Conservation (phyloP, 1,139 yeast species). For the Kodamaea sp. region DNA sequence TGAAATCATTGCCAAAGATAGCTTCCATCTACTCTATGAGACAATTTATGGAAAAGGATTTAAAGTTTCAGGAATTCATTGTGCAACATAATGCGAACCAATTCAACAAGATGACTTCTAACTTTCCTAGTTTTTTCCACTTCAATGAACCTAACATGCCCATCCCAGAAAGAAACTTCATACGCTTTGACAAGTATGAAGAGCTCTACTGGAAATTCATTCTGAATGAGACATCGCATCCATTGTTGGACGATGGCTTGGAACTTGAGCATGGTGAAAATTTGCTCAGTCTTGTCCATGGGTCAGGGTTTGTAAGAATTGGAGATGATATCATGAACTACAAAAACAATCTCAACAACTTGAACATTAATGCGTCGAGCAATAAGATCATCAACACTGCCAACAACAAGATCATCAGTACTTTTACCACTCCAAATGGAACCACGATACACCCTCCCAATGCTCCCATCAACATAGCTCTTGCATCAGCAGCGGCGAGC, state of each 20-base stretch:
- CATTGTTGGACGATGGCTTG: slow-evolving; percentile 23
- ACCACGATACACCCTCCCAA: slow-evolving; percentile 1
- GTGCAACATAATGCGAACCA: slow-evolving; percentile 20
- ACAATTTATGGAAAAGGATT: slow-evolving; percentile 55
- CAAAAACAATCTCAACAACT: slow-evolving; percentile 21
- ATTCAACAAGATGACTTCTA: slow-evolving; percentile 17
- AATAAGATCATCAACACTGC: slow-evolving; percentile 13
- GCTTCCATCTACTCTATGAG: slow-evolving; percentile 50
- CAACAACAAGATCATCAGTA: slow-evolving; percentile 9
- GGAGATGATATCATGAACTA: slow-evolving; percentile 29
- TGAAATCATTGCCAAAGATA: slow-evolving; percentile 28
- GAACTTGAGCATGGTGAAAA: slow-evolving; percentile 34
- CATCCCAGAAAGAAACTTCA: slow-evolving; percentile 22
- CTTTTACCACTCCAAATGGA: not conserved
- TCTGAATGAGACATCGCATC: slow-evolving; percentile 20
- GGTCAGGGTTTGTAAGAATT: slow-evolving; percentile 26
- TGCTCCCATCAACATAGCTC: not conserved
- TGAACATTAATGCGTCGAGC: slow-evolving; percentile 13
- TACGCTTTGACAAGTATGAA: slow-evolving; percentile 39
- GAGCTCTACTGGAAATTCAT: slow-evolving; percentile 47
- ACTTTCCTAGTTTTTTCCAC: slow-evolving; percentile 11
- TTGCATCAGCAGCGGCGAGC: not conserved
- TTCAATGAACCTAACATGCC: slow-evolving; percentile 15
- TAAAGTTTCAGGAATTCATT: slow-evolving; percentile 39
- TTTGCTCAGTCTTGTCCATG: slow-evolving; percentile 25